A percentile compares a stretch with the other conserved stretches of the same genome.
Evolutionary conservation across 177 flowering plant species (phyloP).

Genomic region (Telopea speciosissima): DNA sequence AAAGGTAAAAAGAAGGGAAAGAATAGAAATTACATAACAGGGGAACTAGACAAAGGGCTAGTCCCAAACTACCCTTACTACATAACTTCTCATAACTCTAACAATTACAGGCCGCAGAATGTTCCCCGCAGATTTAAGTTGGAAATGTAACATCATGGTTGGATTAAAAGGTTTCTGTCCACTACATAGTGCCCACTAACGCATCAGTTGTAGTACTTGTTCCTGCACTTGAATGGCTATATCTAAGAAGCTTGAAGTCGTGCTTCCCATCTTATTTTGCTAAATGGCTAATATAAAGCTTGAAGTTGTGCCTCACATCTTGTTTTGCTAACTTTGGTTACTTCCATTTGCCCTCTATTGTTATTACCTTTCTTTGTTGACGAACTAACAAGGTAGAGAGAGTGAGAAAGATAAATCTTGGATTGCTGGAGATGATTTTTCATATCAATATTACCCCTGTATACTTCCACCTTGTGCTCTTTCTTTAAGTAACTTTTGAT

Average conservation of each 20-base stretch:
- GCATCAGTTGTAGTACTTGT: neutral
- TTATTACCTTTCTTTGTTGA: too few relatives aligned
- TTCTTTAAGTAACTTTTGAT: slow-evolving; percentile 3
- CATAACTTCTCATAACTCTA: too few relatives aligned
- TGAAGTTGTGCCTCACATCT: neutral
- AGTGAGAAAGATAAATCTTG: too few relatives aligned
- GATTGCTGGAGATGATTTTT: too few relatives aligned
- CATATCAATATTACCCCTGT: neutral
- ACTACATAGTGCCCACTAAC: neutral
- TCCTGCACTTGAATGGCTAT: neutral
- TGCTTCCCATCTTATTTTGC: neutral
- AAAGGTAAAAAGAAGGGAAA: too few relatives aligned
- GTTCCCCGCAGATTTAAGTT: too few relatives aligned
- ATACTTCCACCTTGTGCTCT: neutral
- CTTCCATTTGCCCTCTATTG: neutral
- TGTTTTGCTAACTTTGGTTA: neutral
- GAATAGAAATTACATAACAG: too few relatives aligned
- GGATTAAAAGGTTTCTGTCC: neutral
- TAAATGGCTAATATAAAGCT: neutral
- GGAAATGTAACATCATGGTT: neutral
- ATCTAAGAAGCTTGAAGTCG: neutral
- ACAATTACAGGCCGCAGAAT: too few relatives aligned
- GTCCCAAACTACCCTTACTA: too few relatives aligned
- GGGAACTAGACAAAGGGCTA: too few relatives aligned
- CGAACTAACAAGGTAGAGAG: too few relatives aligned